Conservation (phyloP, 1,284 basidiomycete species). For the Sanghuangporus baumii region DNA sequence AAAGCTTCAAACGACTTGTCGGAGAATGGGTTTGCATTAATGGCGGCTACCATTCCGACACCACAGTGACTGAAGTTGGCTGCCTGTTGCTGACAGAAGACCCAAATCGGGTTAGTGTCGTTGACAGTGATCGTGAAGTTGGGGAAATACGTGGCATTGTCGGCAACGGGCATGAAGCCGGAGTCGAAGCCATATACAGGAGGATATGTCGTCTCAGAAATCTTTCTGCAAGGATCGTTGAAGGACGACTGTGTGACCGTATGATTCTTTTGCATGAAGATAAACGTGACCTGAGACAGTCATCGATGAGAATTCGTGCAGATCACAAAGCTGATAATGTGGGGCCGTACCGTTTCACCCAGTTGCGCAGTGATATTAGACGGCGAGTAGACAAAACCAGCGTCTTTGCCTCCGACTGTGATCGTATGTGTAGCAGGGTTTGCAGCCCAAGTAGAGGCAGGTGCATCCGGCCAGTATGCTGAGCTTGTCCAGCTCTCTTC, state of each 20-base stretch:
- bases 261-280: slow-evolving; percentile 19
- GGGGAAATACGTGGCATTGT: slow-evolving; percentile 16
- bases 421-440: slow-evolving; percentile 34
- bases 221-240: slow-evolving; percentile 22
- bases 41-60: slow-evolving; percentile 47
- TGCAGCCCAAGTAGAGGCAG: slow-evolving; percentile 28
- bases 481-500: slow-evolving; percentile 7
- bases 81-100: slow-evolving; percentile 38
- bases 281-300: not conserved
- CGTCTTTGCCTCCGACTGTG: slow-evolving; percentile 32
- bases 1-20: slow-evolving; percentile 28
- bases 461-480: slow-evolving; percentile 13
- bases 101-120: slow-evolving; percentile 42
- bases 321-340: not conserved
- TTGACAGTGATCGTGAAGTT: slow-evolving; percentile 23
- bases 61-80: slow-evolving; percentile 31
- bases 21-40: slow-evolving; percentile 35
- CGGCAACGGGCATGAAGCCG: slow-evolving; percentile 27
- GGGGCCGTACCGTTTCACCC: slow-evolving; percentile 34
- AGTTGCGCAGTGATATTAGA: slow-evolving; percentile 40
- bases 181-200: slow-evolving; percentile 20
- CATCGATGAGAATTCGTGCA: not conserved
- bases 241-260: slow-evolving; percentile 28
- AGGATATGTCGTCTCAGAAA: slow-evolving; percentile 17
- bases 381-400: slow-evolving; percentile 31